Evolutionary conservation across 176 grass and related monocot genomes (phyloP).

Genomic region (Zoysia japonica): DNA sequence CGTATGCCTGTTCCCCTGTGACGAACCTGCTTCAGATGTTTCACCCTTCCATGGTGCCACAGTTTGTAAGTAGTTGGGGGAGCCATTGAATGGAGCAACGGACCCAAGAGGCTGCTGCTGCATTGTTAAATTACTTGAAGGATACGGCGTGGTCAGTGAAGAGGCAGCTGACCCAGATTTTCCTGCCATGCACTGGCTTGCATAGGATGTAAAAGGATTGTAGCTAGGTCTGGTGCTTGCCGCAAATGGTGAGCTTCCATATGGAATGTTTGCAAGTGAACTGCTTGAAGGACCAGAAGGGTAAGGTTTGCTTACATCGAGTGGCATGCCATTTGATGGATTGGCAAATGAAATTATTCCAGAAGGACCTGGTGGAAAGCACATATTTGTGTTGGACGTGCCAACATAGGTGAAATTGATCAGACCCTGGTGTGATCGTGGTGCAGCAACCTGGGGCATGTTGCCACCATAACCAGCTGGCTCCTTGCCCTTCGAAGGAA

Average conservation of each 20-base stretch:
- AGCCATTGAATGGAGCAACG: neutral
- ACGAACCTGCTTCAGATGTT: neutral
- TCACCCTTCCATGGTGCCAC: neutral
- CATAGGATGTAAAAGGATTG: neutral
- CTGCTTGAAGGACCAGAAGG: neutral
- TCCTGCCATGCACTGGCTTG: neutral
- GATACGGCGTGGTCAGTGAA: neutral
- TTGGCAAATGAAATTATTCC: neutral
- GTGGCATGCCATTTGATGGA: neutral
- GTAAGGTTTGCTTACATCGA: neutral
- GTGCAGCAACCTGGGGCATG: neutral
- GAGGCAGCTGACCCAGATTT: no score
- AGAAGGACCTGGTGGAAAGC: neutral
- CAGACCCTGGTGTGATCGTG: neutral
- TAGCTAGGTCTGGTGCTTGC: neutral
- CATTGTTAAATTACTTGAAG: neutral
- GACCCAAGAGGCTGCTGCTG: neutral
- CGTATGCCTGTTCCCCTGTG: neutral
- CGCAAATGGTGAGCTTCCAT: neutral
- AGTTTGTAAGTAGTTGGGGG: neutral
- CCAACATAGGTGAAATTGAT: constrained; percentile 4
- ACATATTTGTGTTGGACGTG: neutral
- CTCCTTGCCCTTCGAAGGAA: neutral
- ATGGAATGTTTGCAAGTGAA: constrained; percentile 20
- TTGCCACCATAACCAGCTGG: constrained; percentile 13